Evolutionary conservation across 345 rosid species (phyloP), one percentile per base, ranked within the genome.

Genomic region (Pistacia atlantica): DNA sequence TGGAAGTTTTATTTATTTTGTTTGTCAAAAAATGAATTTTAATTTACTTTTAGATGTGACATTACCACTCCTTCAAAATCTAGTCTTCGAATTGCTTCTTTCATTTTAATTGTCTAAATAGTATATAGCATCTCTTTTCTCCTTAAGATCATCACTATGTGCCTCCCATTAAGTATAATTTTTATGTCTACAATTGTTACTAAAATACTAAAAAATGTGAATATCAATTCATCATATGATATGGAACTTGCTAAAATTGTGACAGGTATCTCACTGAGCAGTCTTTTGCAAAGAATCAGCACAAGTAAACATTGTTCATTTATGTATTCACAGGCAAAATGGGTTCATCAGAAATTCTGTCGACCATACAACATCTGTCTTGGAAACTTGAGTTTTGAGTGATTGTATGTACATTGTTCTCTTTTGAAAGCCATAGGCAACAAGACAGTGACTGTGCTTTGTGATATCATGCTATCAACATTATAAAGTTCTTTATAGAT

Each of bases 181-280:
- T n/a, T n/a, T 31, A 46, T 33, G 18, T 11, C 14, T 7, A 42
- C 12, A 16, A 63, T 18, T 63, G 54, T 18, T 16, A 72, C 16
- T 18, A 14, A 1, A 28, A 18, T 57, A 6, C 22, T 69, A 2
- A 57, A 59, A 25, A 48, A 3, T 38, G 62, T 22, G 20, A 22
- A 22, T 69, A 20, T 48, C 8, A 22, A 65, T 9, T 67, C 3
- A 6, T 58, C 13, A 46, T 13, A 52, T 73, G n/a, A 18, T 49
- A 28, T 35, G 33, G 11, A 75, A 65, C 35, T 78, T 33, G 67
- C 55, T 75, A 20, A 38, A 57, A 11, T 71, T 58, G 48, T 65
- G 69, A 68, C 76, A 77, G 90, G 87, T 89, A 85, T 69, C 85
- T 83, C 0, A 74, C 76, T 0, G 90, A 89, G 82, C 85, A 78